phyloP scores from a whole-genome alignment of 495 filamentous ascomycete species.

The Ramalina intermedia region DNA sequence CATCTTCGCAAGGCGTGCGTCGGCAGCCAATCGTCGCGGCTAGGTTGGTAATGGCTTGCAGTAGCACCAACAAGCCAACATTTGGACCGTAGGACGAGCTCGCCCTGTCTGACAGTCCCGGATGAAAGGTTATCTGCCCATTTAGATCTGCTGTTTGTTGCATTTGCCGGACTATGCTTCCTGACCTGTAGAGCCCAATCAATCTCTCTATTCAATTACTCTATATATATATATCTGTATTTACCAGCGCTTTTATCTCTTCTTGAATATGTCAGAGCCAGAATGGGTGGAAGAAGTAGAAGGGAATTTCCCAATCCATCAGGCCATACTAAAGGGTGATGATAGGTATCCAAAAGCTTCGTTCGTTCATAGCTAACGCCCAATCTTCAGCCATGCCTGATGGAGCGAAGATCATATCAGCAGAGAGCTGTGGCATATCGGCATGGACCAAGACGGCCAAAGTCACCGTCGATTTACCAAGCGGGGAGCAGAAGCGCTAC shows the following conservation, averaged over 20 bases:
- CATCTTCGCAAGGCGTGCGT: no score
- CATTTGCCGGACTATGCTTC: no score
- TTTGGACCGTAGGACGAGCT: no score
- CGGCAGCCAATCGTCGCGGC: no score
- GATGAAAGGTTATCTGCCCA: no score
- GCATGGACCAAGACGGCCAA: constrained; percentile 24
- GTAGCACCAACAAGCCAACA: no score
- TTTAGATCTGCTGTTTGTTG: no score
- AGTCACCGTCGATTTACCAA: constrained; percentile 14
- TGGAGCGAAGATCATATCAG: constrained; percentile 17
- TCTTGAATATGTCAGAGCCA: constrained; percentile 4
- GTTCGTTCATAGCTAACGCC: constrained; percentile 13
- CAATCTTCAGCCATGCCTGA: constrained; percentile 15
- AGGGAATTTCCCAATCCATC: constrained; percentile 20
- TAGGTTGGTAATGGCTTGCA: no score
- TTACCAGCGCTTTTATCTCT: background rate
- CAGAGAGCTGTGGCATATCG: constrained; percentile 17
- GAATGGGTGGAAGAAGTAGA: constrained; percentile 10
- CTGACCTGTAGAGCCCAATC: no score
- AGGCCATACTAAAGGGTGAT: constrained; percentile 18
- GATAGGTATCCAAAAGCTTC: background rate
- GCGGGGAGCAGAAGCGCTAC: constrained; percentile 19
- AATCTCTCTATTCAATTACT: no score
- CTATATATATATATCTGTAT: background rate
- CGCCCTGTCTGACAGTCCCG: no score